Base-by-base conservation (phyloP, 352 stramenopile species). In the Elongisporangium undulatum region DNA sequence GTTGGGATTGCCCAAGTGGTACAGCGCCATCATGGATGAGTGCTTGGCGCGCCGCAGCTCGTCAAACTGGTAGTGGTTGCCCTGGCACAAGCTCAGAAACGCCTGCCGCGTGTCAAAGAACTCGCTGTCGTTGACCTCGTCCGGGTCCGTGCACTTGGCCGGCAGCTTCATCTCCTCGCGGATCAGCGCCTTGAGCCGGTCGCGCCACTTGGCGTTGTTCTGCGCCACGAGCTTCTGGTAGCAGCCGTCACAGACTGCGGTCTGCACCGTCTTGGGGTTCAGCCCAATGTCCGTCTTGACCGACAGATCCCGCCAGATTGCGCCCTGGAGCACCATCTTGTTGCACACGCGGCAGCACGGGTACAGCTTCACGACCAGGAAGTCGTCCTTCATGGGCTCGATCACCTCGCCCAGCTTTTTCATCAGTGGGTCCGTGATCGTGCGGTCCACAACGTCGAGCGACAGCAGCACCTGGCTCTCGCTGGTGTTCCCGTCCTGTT, bases 1-100 rank as follows among this genome's bases (percentile, higher is more conserved):
- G 49, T 90, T 93, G 53, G 97, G 92, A 59, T 99, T 99, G 67
- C 97, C 97, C 21, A 99, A 74, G 71, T 99, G 97, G 75, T 98
- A 99, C 49, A 99, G 66, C 23, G 98, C 96, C 97, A 99, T 99
- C 97, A 99, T 99, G 2, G 94, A 99, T 62, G 96, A 99, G 76
- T 99, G 97, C 72, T 99, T 99, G 1, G 97, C 97, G 51, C 97
- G 84, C 21, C 97, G 91, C 34, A 99, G 79, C 69, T 98, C 88
- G 72, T 99, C 97, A 64, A 99, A 99, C 74, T 99, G 97, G 78
- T 99, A 99, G 68, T 99, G 97, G 68, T 99, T 99, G 21, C 85
- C 81, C 26, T 92, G 86, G 65, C 97, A 99, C 16, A 99, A 69
- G 68, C 97, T 98, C 61, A 99, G 82, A 71, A 99, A 99, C 1